Base-by-base conservation (phyloP, 371 early-diverging fungal species). In the Nematocida sp. region DNA sequence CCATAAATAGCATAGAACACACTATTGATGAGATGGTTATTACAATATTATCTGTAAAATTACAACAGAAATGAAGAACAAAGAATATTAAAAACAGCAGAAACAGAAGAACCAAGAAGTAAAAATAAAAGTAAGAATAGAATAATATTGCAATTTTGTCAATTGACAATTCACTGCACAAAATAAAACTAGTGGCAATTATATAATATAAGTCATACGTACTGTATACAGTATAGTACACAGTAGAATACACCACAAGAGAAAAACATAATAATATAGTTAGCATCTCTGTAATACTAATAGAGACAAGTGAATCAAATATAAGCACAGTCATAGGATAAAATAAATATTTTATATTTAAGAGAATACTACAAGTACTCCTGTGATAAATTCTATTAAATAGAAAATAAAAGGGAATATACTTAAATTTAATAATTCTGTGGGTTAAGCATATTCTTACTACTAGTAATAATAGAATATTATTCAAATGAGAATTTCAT, bases 31-130 rank as follows among this genome's bases (percentile, higher is more conserved):
- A 56, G 18, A 33, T 40, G 33, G 70, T 42, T 13, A 78, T 44
- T 4, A 57, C 80, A 18, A 78, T 52, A 56, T 78, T 78, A 46
- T 78, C 80, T 40, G 80, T 78, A 5, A 71, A 39, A 40, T 23
- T 70, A 44, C 23, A 78, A 54, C 80, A 78, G 18, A 52, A 9
- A 15, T n/a, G 42, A 11, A 45, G 55, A 3, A 60, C 20, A n/a
- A 20, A 44, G 11, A 78, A 42, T 11, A 60, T 11, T 13, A 71
- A 4, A 13, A 66, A 18, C 4, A 78, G 54, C 1, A 44, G 11
- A 15, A 9, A 47, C 9, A 78, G 33, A 15, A 78, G 67, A 57
- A 73, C 23, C 15, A 69, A 2, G 56, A 78, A 78, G 7, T 78
- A 78, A 9, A 52, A 46, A 39, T 54, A 69, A 25, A 78, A 70